phyloP scores from a whole-genome alignment of 1,284 basidiomycete species.

The Polyporus tsugae region DNA sequence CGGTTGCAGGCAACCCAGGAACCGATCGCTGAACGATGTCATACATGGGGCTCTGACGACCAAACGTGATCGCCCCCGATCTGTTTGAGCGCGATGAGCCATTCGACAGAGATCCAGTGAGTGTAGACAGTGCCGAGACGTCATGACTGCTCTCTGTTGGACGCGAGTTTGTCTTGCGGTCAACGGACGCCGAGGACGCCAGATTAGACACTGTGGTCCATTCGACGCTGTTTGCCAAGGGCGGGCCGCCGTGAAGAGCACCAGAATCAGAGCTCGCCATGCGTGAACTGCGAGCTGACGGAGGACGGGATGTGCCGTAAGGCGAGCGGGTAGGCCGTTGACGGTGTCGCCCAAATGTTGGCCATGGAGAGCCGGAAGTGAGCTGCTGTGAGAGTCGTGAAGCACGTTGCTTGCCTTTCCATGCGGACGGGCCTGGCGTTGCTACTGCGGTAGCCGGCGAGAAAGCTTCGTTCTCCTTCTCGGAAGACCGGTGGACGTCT shows the following conservation, averaged over 20 bases:
- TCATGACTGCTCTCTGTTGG: slow-evolving; percentile 18
- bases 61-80: slow-evolving; percentile 32
- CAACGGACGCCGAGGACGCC: slow-evolving; percentile 25
- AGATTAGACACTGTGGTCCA: slow-evolving; percentile 19
- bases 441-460: not conserved
- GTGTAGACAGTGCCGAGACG: slow-evolving; percentile 15
- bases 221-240: slow-evolving; percentile 28
- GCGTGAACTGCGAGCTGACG: slow-evolving; percentile 34
- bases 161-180: slow-evolving; percentile 25
- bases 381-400: slow-evolving; percentile 40
- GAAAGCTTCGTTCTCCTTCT: slow-evolving; percentile 25
- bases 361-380: slow-evolving; percentile 46
- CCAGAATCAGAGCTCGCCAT: slow-evolving; percentile 36
- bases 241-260: slow-evolving; percentile 24
- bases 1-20: not conserved
- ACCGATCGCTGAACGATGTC: not conserved
- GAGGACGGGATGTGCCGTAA: slow-evolving; percentile 19
- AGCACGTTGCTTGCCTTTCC: slow-evolving; percentile 31
- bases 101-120: slow-evolving; percentile 36
- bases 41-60: slow-evolving; percentile 15
- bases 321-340: slow-evolving; percentile 19
- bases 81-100: slow-evolving; percentile 39
- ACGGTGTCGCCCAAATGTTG: slow-evolving; percentile 51
- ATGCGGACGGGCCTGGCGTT: slow-evolving; percentile 15
- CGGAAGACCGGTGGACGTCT: slow-evolving; percentile 7